Percentiles rank a stretch among this genome's conserved stretches.
phyloP scores from a whole-genome alignment of 1,284 basidiomycete species.

The Apiotrichum veenhuisii region DNA sequence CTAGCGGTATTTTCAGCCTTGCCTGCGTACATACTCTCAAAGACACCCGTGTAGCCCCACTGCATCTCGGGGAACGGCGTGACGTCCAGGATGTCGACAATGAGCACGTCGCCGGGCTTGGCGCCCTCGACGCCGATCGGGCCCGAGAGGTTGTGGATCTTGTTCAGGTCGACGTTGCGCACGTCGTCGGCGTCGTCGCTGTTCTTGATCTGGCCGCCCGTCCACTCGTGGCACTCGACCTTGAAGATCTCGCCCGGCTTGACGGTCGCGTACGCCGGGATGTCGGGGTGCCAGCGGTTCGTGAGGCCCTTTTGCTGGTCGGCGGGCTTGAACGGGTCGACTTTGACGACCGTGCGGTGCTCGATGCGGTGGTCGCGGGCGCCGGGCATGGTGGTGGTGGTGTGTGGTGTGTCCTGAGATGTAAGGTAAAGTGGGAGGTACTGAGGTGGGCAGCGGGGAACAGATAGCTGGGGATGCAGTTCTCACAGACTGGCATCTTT shows the following conservation, averaged over 20 bases:
- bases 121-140: conserved; percentile 70
- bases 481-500: too few species aligned
- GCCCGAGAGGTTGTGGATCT: conserved; percentile 65
- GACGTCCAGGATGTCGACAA: conserved; percentile 53
- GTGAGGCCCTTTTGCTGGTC: conserved; percentile 6
- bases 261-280: conserved; percentile 20
- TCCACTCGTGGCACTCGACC: conserved; percentile 73
- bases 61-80: conserved; percentile 70
- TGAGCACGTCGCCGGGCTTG: conserved; percentile 71
- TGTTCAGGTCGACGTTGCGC: conserved; percentile 12
- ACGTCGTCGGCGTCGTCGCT: conserved; percentile 57
- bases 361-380: not conserved
- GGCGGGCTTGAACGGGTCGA: conserved; percentile 13
- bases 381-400: not conserved
- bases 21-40: conserved; percentile 12
- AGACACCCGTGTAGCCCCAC: conserved; percentile 68
- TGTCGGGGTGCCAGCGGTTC: conserved; percentile 17
- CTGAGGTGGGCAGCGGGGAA: too few species aligned
- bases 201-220: conserved; percentile 62
- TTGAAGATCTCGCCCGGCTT: conserved; percentile 60
- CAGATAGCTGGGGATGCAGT: too few species aligned
- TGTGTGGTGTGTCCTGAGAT: too few species aligned
- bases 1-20: not conserved
- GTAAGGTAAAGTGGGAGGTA: too few species aligned
- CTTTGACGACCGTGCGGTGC: conserved; percentile 5